Conservation (phyloP, 192 early-diverging fungal genomes). For the Piromyces finnis region DNA sequence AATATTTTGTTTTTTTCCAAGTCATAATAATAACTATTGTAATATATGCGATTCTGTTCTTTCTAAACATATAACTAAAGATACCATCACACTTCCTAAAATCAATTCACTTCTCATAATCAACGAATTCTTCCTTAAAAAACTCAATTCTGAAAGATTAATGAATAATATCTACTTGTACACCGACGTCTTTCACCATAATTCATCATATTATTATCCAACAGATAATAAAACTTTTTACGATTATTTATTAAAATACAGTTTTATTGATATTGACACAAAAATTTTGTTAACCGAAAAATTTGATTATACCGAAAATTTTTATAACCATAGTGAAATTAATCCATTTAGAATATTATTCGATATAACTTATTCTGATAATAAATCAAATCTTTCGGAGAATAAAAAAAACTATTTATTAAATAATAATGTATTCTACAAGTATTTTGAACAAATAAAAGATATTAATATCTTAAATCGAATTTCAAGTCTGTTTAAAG, state of each 20-base stretch:
- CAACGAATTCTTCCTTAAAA: not conserved
- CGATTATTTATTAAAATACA: not conserved
- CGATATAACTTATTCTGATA: not conserved
- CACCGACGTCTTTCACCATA: not conserved
- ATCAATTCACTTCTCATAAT: not conserved
- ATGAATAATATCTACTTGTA: not conserved
- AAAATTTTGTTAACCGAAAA: not conserved
- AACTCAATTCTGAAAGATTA: not conserved
- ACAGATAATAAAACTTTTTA: not conserved
- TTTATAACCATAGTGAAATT: not conserved
- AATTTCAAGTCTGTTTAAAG: not conserved
- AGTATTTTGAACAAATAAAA: not conserved
- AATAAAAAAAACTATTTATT: not conserved
- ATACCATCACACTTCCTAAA: not conserved
- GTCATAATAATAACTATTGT: not conserved
- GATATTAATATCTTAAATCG: not conserved
- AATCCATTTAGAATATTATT: not conserved
- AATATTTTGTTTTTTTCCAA: not conserved
- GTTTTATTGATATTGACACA: not conserved
- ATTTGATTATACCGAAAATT: not conserved
- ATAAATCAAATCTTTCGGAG: not conserved
- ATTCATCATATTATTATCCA: not conserved
- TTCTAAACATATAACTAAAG: not conserved
- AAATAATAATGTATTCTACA: not conserved
- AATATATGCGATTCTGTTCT: not conserved